phyloP scores from a whole-genome alignment of 805 yeast genomes.

The Deakozyma indianensis region DNA sequence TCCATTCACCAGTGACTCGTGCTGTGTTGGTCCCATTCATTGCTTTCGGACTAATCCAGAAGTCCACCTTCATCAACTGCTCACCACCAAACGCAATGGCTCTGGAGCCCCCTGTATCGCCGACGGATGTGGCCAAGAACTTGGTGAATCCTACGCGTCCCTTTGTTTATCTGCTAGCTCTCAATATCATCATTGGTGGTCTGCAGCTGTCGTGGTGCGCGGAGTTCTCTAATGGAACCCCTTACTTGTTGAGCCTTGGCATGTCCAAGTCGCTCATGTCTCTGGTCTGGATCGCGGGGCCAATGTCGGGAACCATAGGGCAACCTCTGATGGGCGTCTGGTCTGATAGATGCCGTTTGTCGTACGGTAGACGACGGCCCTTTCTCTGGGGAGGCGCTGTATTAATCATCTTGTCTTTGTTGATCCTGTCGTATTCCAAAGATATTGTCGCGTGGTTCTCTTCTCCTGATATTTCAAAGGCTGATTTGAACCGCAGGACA shows the following conservation, averaged over 20 bases:
- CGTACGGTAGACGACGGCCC: slow-evolving; percentile 39
- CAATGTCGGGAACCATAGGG: slow-evolving; percentile 46
- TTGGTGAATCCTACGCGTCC: slow-evolving; percentile 32
- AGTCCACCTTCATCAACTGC: too few species aligned
- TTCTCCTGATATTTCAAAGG: slow-evolving; percentile 8
- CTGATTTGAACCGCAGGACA: slow-evolving; percentile 20
- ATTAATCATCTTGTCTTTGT: slow-evolving; percentile 31
- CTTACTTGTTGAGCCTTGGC: slow-evolving; percentile 47
- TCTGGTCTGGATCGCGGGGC: slow-evolving; percentile 55
- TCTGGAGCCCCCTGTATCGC: neutral
- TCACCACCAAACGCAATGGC: too few species aligned
- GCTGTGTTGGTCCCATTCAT: too few species aligned
- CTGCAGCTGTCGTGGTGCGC: slow-evolving; percentile 52
- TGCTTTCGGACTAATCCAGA: too few species aligned
- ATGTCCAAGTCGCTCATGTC: slow-evolving; percentile 41
- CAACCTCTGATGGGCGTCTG: slow-evolving; percentile 50
- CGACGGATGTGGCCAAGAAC: slow-evolving; percentile 2
- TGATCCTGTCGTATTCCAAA: slow-evolving; percentile 30
- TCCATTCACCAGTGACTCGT: too few species aligned
- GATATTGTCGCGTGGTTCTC: slow-evolving; percentile 25
- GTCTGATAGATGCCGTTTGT: slow-evolving; percentile 28
- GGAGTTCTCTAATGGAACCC: slow-evolving; percentile 51
- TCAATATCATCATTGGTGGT: slow-evolving; percentile 33
- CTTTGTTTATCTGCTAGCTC: slow-evolving; percentile 27
- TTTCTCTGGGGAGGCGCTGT: slow-evolving; percentile 41